Percentiles rank a stretch among this genome's conserved stretches.
These are phyloP conservation scores for Phytophthora hibernalis DNA, from an alignment of 352 stramenopile genomes.

Conservation along the genomic window DNA sequence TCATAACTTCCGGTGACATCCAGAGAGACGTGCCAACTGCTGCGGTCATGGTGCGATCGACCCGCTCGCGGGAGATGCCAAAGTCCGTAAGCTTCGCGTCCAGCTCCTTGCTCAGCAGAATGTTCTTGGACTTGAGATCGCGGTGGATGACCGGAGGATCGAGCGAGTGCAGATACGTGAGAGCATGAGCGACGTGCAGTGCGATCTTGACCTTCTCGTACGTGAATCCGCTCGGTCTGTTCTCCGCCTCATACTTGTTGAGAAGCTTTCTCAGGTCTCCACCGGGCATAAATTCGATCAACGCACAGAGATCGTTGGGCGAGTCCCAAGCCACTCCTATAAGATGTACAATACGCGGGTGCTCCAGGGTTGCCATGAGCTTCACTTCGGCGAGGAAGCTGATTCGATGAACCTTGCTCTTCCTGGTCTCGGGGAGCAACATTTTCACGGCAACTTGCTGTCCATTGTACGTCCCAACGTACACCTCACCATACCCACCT, in stretches of 20 bases:
- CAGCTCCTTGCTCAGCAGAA: conserved; percentile 25
- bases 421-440: conserved; percentile 16
- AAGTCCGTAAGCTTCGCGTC: conserved; percentile 56
- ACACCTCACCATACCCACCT: conserved; percentile 38
- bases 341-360: conserved; percentile 47
- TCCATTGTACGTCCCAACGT: conserved; percentile 16
- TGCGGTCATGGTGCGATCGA: conserved; percentile 37
- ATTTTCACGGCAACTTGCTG: conserved; percentile 34
- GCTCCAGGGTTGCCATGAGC: conserved; percentile 33
- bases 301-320: conserved; percentile 38
- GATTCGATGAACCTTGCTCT: conserved; percentile 17
- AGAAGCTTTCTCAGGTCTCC: conserved; percentile 42
- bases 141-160: conserved; percentile 30
- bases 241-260: background rate
- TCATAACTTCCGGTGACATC: conserved; percentile 48
- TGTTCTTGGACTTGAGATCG: conserved; percentile 37
- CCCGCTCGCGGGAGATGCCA: conserved; percentile 25
- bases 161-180: conserved; percentile 47
- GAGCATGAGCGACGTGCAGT: conserved; percentile 35
- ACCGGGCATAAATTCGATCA: conserved; percentile 43
- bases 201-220: conserved; percentile 44
- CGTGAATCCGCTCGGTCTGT: conserved; percentile 19
- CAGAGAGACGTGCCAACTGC: conserved; percentile 34
- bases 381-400: conserved; percentile 30
- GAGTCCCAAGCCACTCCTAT: conserved; percentile 49